Evolutionary conservation across 495 filamentous ascomycete species (phyloP), one percentile per base, ranked within the genome.

Genomic region (Penicillium canescens): DNA sequence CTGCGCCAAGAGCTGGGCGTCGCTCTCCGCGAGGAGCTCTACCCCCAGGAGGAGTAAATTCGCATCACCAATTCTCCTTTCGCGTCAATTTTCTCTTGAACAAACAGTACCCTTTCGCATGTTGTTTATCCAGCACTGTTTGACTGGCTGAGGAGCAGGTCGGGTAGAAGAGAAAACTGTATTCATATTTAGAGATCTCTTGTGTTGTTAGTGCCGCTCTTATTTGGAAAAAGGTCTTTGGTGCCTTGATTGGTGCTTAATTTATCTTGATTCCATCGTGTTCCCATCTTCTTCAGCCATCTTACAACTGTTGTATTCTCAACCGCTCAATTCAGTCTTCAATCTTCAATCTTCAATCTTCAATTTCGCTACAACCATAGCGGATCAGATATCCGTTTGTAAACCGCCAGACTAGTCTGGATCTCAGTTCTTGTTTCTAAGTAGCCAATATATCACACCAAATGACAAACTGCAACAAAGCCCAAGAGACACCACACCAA

Each of bases 1-100:
- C 81, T 98, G 58, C 89, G 93, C 57, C 90, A 94, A 77, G 94
- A 99, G 76, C 80, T 99, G 43, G 93, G 95, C 61, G 85, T 99
- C 61, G 77, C 81, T 55, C 82, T 98, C 59, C 93, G 93, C 74
- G 94, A 99, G 80, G 88, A 92, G 69, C 82, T 99, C 63, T 99
- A 94, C 76, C 95, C 94, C 52, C 84, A 92, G 69, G 76, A 78
- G 71, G 73, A 80, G 68, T 85, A 80, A 69, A 75, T 56, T 60
- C 47, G 54, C 59, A 52, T 56, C 47, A 26, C 33, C 47, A 38
- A 54, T 60, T 55, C 63, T 54, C 43, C 50, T 56, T 60, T 61
- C 53, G 48, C 55, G 54, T 59, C 61, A 64, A 58, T 60, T 63
- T 68, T 64, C 55, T 63, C 54, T 62, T 48, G 46, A 53, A 53